A percentile compares a stretch with the other conserved stretches of the same genome.
These are phyloP conservation scores for Pythium pyrilobum DNA, from an alignment of 352 stramenopile genomes.

Conservation along the genomic window DNA sequence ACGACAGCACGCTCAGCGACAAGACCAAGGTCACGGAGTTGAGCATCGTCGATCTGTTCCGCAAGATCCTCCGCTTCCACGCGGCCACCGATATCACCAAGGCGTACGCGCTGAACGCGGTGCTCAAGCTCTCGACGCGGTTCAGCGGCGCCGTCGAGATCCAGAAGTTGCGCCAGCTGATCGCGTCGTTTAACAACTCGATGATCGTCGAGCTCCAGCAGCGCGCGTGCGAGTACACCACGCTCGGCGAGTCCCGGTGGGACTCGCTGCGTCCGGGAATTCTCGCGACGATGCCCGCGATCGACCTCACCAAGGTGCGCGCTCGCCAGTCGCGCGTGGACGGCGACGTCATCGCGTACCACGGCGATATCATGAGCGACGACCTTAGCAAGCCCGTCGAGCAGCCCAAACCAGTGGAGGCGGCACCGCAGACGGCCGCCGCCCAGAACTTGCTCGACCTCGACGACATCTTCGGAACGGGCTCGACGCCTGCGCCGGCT, in stretches of 20 bases:
- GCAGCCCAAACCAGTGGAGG: slow-evolving; percentile 5
- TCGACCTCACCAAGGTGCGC: slow-evolving; percentile 85
- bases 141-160: slow-evolving; percentile 74
- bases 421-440: slow-evolving; percentile 5
- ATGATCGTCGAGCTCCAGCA: slow-evolving; percentile 96
- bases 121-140: slow-evolving; percentile 94
- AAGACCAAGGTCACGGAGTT: slow-evolving; percentile 66
- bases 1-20: slow-evolving; percentile 52
- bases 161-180: slow-evolving; percentile 76
- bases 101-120: slow-evolving; percentile 82
- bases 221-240: slow-evolving; percentile 93
- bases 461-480: slow-evolving; percentile 93
- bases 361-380: slow-evolving; percentile 84
- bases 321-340: slow-evolving; percentile 49
- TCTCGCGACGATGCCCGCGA: slow-evolving; percentile 92
- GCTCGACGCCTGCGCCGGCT: slow-evolving; percentile 23
- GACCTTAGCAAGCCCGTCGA: slow-evolving; percentile 2
- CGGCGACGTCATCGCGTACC: slow-evolving; percentile 11
- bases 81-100: slow-evolving; percentile 76
- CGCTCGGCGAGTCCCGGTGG: slow-evolving; percentile 80
- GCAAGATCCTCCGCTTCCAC: slow-evolving; percentile 80
- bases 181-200: slow-evolving; percentile 89
- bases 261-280: slow-evolving; percentile 76
- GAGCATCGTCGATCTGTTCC: slow-evolving; percentile 65
- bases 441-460: slow-evolving; percentile 89